Conservation (phyloP, 1,284 basidiomycete species). For the Cystobasidium slooffiae region DNA sequence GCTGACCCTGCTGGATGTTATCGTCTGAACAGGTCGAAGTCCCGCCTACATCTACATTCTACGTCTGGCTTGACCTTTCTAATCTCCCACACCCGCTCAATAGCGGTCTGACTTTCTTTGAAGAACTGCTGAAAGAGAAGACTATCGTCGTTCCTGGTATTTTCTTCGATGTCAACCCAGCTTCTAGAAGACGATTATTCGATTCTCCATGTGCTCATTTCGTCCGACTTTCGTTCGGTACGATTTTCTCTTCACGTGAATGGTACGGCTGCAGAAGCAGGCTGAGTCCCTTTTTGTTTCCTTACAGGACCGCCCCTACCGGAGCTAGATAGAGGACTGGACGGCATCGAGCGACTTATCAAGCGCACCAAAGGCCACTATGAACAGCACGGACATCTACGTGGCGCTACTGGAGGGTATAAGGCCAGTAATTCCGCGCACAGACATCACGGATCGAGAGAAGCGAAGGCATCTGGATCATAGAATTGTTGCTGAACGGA, state of each 20-base stretch:
- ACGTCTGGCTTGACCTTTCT: conserved; percentile 87
- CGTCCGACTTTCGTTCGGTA: conserved; percentile 78
- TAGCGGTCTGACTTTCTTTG: conserved; percentile 90
- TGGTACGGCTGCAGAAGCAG: conserved; percentile 49
- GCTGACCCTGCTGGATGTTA: background rate
- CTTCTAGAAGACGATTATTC: conserved; percentile 69
- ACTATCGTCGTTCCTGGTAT: conserved; percentile 82
- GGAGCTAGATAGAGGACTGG: conserved; percentile 76
- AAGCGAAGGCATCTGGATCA: conserved; percentile 27
- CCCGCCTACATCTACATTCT: conserved; percentile 78
- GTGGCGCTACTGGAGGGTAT: conserved; percentile 25
- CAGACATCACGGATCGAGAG: conserved; percentile 45
- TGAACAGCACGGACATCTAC: conserved; percentile 46
- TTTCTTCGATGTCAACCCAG: conserved; percentile 83
- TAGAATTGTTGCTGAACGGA: background rate
- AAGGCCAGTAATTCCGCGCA: conserved; percentile 26
- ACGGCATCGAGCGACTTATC: conserved; percentile 80
- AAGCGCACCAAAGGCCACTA: conserved; percentile 67
- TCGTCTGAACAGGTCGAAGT: conserved; percentile 8
- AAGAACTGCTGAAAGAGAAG: conserved; percentile 87
- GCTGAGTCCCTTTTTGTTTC: conserved; percentile 4
- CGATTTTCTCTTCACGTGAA: conserved; percentile 53
- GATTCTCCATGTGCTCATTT: conserved; percentile 89
- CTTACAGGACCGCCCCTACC: conserved; percentile 84
- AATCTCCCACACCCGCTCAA: conserved; percentile 77